Evolutionary conservation across 352 stramenopile genomes (phyloP).

Genomic region (Globisporangium ultimum): DNA sequence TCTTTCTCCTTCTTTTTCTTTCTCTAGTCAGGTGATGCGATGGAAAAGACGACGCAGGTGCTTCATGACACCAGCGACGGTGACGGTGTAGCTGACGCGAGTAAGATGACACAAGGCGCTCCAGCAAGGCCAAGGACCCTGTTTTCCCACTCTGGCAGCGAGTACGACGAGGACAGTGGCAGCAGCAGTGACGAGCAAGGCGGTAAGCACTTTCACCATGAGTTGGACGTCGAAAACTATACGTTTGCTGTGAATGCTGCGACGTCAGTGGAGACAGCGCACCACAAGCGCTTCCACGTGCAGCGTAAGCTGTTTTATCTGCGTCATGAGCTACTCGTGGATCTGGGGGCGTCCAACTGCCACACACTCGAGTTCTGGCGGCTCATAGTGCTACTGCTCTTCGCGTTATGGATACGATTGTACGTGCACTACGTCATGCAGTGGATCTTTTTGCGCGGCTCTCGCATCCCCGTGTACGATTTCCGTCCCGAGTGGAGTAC

Average conservation of each 20-base stretch:
- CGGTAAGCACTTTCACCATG: not conserved
- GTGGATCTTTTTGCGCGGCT: constrained; percentile 72
- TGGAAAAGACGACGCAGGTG: not conserved
- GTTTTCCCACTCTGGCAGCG: not conserved
- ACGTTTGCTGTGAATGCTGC: constrained; percentile 50
- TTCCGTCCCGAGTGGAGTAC: constrained; percentile 59
- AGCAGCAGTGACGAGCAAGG: constrained; percentile 6
- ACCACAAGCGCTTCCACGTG: constrained; percentile 58
- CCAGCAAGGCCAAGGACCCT: not conserved
- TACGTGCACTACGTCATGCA: constrained; percentile 89
- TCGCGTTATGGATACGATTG: constrained; percentile 84
- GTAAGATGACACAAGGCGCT: not conserved
- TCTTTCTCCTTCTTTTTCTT: not conserved
- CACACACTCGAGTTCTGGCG: constrained; percentile 82
- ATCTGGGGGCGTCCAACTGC: constrained; percentile 50
- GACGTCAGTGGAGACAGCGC: constrained; percentile 39
- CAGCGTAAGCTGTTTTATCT: constrained; percentile 78
- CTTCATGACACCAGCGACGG: constrained; percentile 4
- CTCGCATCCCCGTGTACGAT: constrained; percentile 77
- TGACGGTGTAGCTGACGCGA: constrained; percentile 2
- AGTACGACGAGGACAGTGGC: not conserved
- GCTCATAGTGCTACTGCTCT: constrained; percentile 41
- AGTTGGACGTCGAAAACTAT: constrained; percentile 42
- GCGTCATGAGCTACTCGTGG: constrained; percentile 72
- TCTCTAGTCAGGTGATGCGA: constrained; percentile 9